phyloP scores from a whole-genome alignment of 2,329 filamentous ascomycete genomes.

The Thelonectria discophora region DNA sequence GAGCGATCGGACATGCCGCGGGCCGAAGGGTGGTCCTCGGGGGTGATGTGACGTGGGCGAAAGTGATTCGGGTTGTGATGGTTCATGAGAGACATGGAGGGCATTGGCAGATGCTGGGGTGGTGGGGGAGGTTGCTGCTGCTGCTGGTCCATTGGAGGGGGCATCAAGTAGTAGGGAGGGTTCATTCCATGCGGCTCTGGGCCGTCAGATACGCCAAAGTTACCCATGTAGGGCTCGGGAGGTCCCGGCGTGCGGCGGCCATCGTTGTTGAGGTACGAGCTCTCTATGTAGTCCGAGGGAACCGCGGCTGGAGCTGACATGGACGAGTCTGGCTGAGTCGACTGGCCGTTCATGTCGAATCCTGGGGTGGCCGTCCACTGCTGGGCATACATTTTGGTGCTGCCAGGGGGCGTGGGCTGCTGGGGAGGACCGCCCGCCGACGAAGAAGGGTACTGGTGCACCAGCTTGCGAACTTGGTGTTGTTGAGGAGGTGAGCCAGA shows the following conservation, averaged over 20 bases:
- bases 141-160: constrained; percentile 39
- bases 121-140: constrained; percentile 18
- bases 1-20: constrained; percentile 31
- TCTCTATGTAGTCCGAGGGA: constrained; percentile 47
- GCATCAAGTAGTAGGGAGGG: constrained; percentile 45
- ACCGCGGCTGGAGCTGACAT: constrained; percentile 52
- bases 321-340: constrained; percentile 56
- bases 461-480: constrained; percentile 54
- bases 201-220: constrained; percentile 48
- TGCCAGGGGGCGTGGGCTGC: constrained; percentile 59
- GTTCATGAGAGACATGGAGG: constrained; percentile 36
- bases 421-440: constrained; percentile 50
- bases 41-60: constrained; percentile 40
- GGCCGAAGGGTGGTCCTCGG: constrained; percentile 29
- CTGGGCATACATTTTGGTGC: constrained; percentile 55
- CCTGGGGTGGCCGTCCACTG: constrained; percentile 46
- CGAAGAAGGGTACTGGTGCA: constrained; percentile 52
- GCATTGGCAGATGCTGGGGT: constrained; percentile 35
- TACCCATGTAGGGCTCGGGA: constrained; percentile 49
- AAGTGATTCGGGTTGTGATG: constrained; percentile 36
- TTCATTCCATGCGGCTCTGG: constrained; percentile 39
- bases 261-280: constrained; percentile 49
- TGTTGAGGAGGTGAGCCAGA: constrained; percentile 58
- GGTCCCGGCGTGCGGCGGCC: constrained; percentile 51
- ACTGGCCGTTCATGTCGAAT: constrained; percentile 54